Evolutionary conservation across 1,284 basidiomycete species (phyloP).

Genomic region (Sutorius eximius): DNA sequence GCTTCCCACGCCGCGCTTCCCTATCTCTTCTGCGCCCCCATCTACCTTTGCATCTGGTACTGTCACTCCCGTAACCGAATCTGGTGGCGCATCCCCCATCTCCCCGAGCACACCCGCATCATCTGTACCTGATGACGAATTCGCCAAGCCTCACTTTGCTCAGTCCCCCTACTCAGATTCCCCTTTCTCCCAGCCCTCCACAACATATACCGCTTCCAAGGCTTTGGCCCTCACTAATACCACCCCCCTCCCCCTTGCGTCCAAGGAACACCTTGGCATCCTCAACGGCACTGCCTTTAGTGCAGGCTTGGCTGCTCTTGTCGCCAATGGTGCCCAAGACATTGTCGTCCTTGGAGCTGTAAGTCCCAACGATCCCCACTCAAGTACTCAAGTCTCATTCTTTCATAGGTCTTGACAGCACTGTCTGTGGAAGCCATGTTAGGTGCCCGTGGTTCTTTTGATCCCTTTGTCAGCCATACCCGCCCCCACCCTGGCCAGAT

Average conservation of each 20-base stretch:
- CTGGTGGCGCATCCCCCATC: constrained; percentile 18
- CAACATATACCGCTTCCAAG: constrained; percentile 51
- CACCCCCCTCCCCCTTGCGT: constrained; percentile 66
- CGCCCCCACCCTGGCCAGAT: constrained; percentile 89
- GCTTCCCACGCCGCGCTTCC: constrained; percentile 19
- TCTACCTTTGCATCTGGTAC: constrained; percentile 18
- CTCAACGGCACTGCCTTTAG: constrained; percentile 87
- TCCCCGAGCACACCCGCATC: constrained; percentile 33
- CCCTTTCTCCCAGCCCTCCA: neutral
- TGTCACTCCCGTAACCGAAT: constrained; percentile 21
- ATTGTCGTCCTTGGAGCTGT: constrained; percentile 61
- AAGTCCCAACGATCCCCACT: constrained; percentile 1
- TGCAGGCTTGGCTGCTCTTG: constrained; percentile 59
- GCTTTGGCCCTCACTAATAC: constrained; percentile 69
- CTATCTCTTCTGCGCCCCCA: neutral
- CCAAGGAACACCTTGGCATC: constrained; percentile 83
- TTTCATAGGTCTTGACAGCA: constrained; percentile 70
- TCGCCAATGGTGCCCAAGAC: constrained; percentile 71
- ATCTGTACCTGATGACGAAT: constrained; percentile 28
- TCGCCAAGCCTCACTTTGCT: constrained; percentile 7
- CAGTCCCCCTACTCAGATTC: constrained; percentile 3
- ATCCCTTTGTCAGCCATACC: constrained; percentile 75
- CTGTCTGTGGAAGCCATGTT: constrained; percentile 82
- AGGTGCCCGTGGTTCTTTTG: constrained; percentile 72
- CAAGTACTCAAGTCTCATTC: neutral